A percentile compares a stretch with the other conserved stretches of the same genome.
These are phyloP conservation scores for Annona cherimola DNA, from an alignment of 164 flowering plant genomes.

Conservation along the genomic window DNA sequence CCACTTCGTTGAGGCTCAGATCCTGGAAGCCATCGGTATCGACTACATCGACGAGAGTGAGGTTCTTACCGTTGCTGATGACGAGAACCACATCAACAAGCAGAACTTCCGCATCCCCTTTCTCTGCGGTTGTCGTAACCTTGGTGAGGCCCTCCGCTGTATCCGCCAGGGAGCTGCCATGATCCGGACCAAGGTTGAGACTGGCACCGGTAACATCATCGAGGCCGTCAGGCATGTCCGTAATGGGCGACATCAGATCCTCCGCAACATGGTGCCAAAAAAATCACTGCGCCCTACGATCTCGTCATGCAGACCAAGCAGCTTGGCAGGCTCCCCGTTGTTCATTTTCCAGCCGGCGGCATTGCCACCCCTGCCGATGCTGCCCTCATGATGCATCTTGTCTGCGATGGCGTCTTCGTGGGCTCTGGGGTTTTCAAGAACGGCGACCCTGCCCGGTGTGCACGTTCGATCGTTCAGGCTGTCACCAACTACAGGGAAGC, in stretches of 20 bases:
- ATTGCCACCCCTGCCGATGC: slow-evolving; percentile 72
- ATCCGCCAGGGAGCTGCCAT: slow-evolving; percentile 77
- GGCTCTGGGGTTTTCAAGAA: slow-evolving; percentile 45
- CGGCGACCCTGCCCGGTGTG: slow-evolving; percentile 39
- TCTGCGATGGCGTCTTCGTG: slow-evolving; percentile 67
- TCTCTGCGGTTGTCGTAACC: slow-evolving; percentile 51
- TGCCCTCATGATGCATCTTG: slow-evolving; percentile 76
- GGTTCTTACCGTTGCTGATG: slow-evolving; percentile 48
- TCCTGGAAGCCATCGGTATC: slow-evolving; percentile 55
- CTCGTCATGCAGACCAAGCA: slow-evolving; percentile 61
- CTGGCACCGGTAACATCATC: slow-evolving; percentile 33
- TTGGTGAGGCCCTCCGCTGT: slow-evolving; percentile 71
- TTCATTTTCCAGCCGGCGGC: slow-evolving; percentile 70
- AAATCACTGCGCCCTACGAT: slow-evolving; percentile 60
- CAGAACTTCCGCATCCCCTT: slow-evolving; percentile 64
- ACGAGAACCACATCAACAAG: slow-evolving; percentile 59
- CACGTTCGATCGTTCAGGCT: slow-evolving; percentile 55
- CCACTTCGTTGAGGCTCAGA: slow-evolving; percentile 85
- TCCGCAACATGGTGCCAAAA: slow-evolving; percentile 61
- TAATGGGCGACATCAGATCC: slow-evolving; percentile 50
- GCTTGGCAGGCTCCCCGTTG: slow-evolving; percentile 65
- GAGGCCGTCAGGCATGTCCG: slow-evolving; percentile 51
- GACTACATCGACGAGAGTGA: slow-evolving; percentile 85
- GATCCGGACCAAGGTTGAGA: slow-evolving; percentile 49
- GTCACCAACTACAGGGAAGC: slow-evolving; percentile 58